A percentile compares a stretch with the other conserved stretches of the same genome.
Conservation (phyloP, 1,284 basidiomycete species). For the Sporisorium graminicola region DNA sequence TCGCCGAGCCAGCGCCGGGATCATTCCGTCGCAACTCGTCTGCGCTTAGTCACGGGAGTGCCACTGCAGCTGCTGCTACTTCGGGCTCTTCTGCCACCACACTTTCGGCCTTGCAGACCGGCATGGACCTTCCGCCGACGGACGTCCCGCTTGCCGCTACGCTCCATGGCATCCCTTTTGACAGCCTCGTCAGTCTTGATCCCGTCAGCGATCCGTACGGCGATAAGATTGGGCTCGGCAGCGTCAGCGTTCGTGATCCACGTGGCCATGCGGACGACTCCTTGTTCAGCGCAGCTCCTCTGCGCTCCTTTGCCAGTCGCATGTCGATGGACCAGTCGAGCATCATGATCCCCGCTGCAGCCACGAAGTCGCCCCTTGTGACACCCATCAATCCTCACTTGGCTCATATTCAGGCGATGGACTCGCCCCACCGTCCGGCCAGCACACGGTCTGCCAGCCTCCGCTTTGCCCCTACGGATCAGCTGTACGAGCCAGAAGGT, state of each 20-base stretch:
- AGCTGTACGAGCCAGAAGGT: slow-evolving; percentile 34
- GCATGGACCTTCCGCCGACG: slow-evolving; percentile 40
- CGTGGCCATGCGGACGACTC: slow-evolving; percentile 34
- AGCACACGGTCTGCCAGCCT: slow-evolving; percentile 54
- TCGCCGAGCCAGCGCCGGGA: slow-evolving; percentile 29
- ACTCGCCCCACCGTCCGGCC: slow-evolving; percentile 28
- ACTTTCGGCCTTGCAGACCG: slow-evolving; percentile 29
- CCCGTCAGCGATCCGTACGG: slow-evolving; percentile 81
- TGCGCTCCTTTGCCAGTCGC: slow-evolving; percentile 42
- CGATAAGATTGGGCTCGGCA: slow-evolving; percentile 54
- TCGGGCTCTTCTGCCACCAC: slow-evolving; percentile 5
- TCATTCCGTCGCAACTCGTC: slow-evolving; percentile 9
- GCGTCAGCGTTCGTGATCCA: slow-evolving; percentile 53
- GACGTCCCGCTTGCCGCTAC: slow-evolving; percentile 51
- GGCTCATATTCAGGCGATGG: slow-evolving; percentile 37
- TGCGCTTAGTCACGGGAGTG: not conserved
- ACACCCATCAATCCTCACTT: slow-evolving; percentile 34
- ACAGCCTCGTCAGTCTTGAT: slow-evolving; percentile 81
- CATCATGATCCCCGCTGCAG: slow-evolving; percentile 34
- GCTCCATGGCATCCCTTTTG: slow-evolving; percentile 81
- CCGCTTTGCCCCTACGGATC: slow-evolving; percentile 50
- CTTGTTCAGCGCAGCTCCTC: slow-evolving; percentile 24
- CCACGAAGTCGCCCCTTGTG: slow-evolving; percentile 27
- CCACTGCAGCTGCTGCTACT: slow-evolving; percentile 2
- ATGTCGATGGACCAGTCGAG: slow-evolving; percentile 45